phyloP scores from a whole-genome alignment of 2,329 filamentous ascomycete genomes.

The Aspergillus thermomutatus region DNA sequence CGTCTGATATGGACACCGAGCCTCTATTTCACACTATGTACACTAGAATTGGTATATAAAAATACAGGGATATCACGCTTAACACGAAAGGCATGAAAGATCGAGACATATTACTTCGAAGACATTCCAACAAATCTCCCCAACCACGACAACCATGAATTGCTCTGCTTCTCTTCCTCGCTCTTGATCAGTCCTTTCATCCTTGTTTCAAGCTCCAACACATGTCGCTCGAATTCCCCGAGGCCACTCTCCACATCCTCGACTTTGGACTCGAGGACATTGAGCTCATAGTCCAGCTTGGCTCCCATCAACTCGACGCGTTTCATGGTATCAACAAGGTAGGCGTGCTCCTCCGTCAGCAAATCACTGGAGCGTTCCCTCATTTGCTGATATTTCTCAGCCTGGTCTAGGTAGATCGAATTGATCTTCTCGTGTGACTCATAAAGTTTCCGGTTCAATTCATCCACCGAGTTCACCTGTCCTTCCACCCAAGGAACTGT shows the following conservation, averaged over 20 bases:
- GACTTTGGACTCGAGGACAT: constrained; percentile 72
- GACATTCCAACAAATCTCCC: constrained; percentile 26
- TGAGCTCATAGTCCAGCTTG: constrained; percentile 89
- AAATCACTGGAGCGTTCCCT: constrained; percentile 66
- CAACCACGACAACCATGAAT: constrained; percentile 59
- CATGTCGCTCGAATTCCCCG: constrained; percentile 73
- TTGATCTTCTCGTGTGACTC: constrained; percentile 65
- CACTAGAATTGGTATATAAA: constrained; percentile 19
- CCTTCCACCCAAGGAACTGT: constrained; percentile 43
- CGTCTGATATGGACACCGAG: constrained; percentile 1
- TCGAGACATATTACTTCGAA: constrained; percentile 13
- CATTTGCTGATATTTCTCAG: constrained; percentile 67
- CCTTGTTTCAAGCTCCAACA: constrained; percentile 65
- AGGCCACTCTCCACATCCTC: constrained; percentile 84
- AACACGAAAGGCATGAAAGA: constrained; percentile 5
- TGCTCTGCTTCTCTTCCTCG: constrained; percentile 62
- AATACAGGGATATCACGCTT: constrained; percentile 1
- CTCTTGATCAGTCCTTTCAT: constrained; percentile 61
- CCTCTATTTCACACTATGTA: constrained; percentile 17
- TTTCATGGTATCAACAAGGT: constrained; percentile 67
- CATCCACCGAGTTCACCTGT: constrained; percentile 41
- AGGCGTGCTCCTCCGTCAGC: constrained; percentile 64
- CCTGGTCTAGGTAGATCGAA: constrained; percentile 63
- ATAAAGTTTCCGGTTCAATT: constrained; percentile 63
- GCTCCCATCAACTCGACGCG: constrained; percentile 78